Evolutionary conservation across 768 basidiomycete species (phyloP).

Genomic region (Gloeopeniophorella convolvens): DNA sequence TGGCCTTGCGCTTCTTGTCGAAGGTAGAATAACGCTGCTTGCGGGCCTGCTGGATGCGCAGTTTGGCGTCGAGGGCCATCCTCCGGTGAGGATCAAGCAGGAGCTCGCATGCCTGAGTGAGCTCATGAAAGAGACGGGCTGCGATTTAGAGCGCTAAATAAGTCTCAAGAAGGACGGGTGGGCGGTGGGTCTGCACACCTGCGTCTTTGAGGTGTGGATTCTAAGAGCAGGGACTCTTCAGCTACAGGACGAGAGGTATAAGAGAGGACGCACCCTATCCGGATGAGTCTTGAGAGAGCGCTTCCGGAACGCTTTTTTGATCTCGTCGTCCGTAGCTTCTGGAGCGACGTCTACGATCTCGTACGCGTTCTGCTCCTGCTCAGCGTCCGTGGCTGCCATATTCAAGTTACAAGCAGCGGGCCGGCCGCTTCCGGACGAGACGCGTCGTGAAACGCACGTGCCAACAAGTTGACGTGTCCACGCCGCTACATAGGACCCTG

Average conservation of each 20-base stretch:
- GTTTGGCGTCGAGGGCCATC: constrained; percentile 71
- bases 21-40: constrained; percentile 63
- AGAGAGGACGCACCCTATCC: constrained; percentile 53
- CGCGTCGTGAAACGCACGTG: too few species aligned
- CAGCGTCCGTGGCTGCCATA: too few species aligned
- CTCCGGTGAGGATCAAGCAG: constrained; percentile 75
- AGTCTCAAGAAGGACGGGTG: background rate
- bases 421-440: too few species aligned
- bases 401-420: too few species aligned
- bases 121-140: constrained; percentile 69
- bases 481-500: too few species aligned
- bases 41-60: constrained; percentile 63
- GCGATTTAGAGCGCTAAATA: constrained; percentile 31
- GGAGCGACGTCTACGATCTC: constrained; percentile 55
- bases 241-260: background rate
- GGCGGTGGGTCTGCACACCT: constrained; percentile 34
- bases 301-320: constrained; percentile 72
- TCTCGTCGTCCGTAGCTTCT: constrained; percentile 71
- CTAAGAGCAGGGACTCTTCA: constrained; percentile 31
- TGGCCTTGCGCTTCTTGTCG: constrained; percentile 64
- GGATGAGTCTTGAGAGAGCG: constrained; percentile 83
- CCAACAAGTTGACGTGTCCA: too few species aligned
- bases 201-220: constrained; percentile 79
- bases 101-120: constrained; percentile 75
- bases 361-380: constrained; percentile 67